phyloP scores from a whole-genome alignment of 371 early-diverging fungal genomes.

The Rhizopus delemar region DNA sequence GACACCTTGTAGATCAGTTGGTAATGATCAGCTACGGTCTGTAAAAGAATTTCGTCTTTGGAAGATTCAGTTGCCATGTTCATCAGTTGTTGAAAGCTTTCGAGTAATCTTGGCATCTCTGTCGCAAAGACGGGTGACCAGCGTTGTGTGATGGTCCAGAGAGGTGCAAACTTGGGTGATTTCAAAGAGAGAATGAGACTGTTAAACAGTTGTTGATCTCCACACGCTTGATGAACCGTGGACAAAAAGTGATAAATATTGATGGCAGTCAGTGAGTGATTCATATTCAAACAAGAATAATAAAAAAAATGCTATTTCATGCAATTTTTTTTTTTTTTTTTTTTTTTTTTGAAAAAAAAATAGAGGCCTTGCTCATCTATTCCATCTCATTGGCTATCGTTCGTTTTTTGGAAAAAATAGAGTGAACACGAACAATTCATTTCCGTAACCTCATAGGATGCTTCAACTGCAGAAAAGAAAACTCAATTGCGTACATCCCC shows the following conservation, averaged over 20 bases:
- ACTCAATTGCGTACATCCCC: too few relatives aligned
- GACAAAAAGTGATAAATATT: slow-evolving; percentile 22
- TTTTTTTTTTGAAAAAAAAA: too few relatives aligned
- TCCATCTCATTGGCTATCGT: too few relatives aligned
- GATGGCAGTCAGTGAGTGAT: slow-evolving; percentile 22
- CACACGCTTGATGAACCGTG: slow-evolving; percentile 8
- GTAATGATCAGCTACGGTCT: slow-evolving; percentile 19
- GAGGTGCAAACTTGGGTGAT: slow-evolving; percentile 19
- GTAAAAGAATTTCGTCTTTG: slow-evolving; percentile 14
- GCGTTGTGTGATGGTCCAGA: slow-evolving; percentile 7
- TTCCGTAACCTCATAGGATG: too few relatives aligned
- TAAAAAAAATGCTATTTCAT: neutral
- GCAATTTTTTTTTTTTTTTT: neutral
- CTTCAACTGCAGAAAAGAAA: neutral
- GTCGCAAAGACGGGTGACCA: slow-evolving; percentile 13
- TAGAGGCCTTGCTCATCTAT: too few relatives aligned
- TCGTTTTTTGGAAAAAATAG: too few relatives aligned
- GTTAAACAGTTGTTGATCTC: slow-evolving; percentile 1
- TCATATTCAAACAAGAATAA: slow-evolving; percentile 7
- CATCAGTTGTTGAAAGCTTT: slow-evolving; percentile 12
- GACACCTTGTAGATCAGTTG: slow-evolving; percentile 22
- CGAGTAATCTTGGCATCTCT: slow-evolving; percentile 6
- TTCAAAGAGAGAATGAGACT: slow-evolving; percentile 4
- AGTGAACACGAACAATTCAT: too few relatives aligned
- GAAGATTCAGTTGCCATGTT: slow-evolving; percentile 9